phyloP scores from a whole-genome alignment of 176 grass and related monocot species.

The Miscanthus lutarioriparius region DNA sequence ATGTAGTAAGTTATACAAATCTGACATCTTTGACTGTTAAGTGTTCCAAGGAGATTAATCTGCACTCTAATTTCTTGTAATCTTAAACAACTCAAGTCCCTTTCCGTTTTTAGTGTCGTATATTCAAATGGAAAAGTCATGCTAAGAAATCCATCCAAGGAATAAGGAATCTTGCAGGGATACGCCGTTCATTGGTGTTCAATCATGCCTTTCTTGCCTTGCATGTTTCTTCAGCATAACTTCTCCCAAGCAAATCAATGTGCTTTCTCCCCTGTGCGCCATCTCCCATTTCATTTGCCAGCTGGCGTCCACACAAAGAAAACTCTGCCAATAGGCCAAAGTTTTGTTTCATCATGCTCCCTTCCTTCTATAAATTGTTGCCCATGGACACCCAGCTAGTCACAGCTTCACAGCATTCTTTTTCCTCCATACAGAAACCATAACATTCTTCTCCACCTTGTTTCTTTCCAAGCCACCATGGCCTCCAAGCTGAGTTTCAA shows the following conservation, averaged over 20 bases:
- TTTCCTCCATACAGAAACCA: neutral
- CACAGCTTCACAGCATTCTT: slow-evolving; percentile 28
- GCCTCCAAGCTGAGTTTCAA: slow-evolving; percentile 66
- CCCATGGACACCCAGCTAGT: slow-evolving; percentile 28
- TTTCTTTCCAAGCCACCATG: slow-evolving; percentile 39
- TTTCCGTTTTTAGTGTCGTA: neutral
- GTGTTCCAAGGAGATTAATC: neutral
- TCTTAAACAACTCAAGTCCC: neutral
- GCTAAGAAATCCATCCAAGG: slow-evolving; percentile 19
- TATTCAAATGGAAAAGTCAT: slow-evolving; percentile 17
- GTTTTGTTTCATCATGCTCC: slow-evolving; percentile 32
- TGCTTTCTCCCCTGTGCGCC: slow-evolving; percentile 56
- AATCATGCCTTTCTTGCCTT: slow-evolving; percentile 70
- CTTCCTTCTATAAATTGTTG: slow-evolving; percentile 66
- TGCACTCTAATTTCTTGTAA: neutral
- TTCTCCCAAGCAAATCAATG: slow-evolving; percentile 51
- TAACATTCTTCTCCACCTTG: neutral
- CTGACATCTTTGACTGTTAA: neutral
- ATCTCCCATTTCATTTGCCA: slow-evolving; percentile 39
- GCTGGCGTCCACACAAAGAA: slow-evolving; percentile 45
- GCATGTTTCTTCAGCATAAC: slow-evolving; percentile 65
- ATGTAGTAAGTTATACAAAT: slow-evolving; percentile 2
- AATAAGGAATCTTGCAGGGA: slow-evolving; percentile 48
- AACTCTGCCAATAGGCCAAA: slow-evolving; percentile 35
- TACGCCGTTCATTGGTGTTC: slow-evolving; percentile 15